Base-by-base conservation (phyloP, 1,139 yeast genomes). In the Lodderomyces orthopsilosis region DNA sequence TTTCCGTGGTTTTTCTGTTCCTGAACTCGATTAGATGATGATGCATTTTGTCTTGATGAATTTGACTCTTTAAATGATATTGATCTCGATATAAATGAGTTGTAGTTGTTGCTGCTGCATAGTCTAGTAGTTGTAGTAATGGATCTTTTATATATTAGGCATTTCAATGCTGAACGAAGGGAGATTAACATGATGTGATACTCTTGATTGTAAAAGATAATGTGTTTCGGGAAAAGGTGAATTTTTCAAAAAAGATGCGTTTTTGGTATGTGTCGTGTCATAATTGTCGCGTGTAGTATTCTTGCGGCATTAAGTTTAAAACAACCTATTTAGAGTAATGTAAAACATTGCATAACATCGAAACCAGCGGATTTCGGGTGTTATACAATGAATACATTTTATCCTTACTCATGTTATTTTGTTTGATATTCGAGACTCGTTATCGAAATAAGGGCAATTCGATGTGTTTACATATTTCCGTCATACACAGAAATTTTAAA, bases 21-120 rank as follows among this genome's bases (percentile, higher is more conserved):
- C 26, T 35, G 37, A 18, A 39, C 19, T 34, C 35, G 10, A 14
- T 36, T 19, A 19, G 41, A 18, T 39, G 27, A 36, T 23, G 38
- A 36, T 24, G 30, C 9, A 35, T 3, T 22, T 22, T 13, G 14
- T 9, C 19, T 19, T 35, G 28, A 13, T 13, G 14, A 6, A 23
- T 23, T 19, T 19, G 36, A 19, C 10, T 30, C 34, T 30, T n/a
- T n/a, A n/a, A n/a, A n/a, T n/a, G n/a, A n/a, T n/a, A 13, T 23
- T 40, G 32, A 22, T 38, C 28, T 30, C 22, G 37, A 34, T 15
- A 18, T 6, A 32, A 15, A 41, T 19, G n/a, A 34, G 9, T 23
- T 34, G n/a, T 26, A 17, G 15, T 17, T 37, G 34, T 15, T 30
- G 19, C 12, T 30, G 19, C 9, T 30, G 19, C 19, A 30, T 30